Base-by-base conservation (phyloP, 2,329 filamentous ascomycete species). In the Colletotrichum eleusines region DNA sequence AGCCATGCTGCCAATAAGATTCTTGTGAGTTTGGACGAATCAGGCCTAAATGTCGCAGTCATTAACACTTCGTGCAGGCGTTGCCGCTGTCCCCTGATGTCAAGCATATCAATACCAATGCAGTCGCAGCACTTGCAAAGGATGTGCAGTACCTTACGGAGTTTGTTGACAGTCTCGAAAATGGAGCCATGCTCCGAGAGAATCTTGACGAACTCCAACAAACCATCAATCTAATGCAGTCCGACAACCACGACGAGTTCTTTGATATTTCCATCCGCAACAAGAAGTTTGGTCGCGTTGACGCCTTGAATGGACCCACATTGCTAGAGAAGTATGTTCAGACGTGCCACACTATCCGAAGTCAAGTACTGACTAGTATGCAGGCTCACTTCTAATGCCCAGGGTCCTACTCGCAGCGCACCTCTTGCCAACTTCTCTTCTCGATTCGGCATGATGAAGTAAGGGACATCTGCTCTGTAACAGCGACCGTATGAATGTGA, bases 201-300 rank as follows among this genome's bases (percentile, higher is more conserved):
- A 96, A 97, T 74, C 84, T 99, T 48, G 95, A 98, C 76, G 96
- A 98, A 82, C 85, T 99, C 44, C 91, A 95, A 75, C 96, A 99
- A 83, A 98, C 96, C 1, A 92, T 97, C 57, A 90, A 92, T 71
- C 86, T 99, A 33, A 92, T 99, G 88, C 90, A 93, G 77, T 89
- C 88, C 1, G 94, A 97, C 50, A 97, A 97, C 76, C 90, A 94
- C n/a, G 95, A 98, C 74, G 95, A 98, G 80, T 99, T 97, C 81
- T 99, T 96, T 79, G 96, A 99, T 78, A 92, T 96, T 60, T 92
- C 92, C 6, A 93, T 92, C 18, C 86, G 94, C 63, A 97, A 98
- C 82, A 95, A 93, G 83, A 97, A 97, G 79, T 99, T 97, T 78
- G 93, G 94, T 20, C 91, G 94, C 64, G 97, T 99, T 42, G 94